Conservation (phyloP, 495 filamentous ascomycete species). For the Diplogelasinospora grovesii region DNA sequence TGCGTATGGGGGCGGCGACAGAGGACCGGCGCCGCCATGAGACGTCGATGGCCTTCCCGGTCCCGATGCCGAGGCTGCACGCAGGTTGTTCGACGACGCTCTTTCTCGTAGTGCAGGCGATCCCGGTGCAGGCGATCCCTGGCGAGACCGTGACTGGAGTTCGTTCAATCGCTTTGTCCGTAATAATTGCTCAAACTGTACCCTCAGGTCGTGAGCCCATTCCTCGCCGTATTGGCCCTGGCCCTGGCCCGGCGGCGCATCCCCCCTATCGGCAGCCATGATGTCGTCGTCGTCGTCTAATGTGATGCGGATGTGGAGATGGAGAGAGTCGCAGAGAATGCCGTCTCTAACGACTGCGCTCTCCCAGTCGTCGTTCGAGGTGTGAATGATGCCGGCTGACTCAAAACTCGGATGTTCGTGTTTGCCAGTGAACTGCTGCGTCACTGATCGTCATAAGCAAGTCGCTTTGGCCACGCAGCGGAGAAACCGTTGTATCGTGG, state of each 20-base stretch:
- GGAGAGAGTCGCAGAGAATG: conserved; percentile 4
- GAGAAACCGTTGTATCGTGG: not conserved
- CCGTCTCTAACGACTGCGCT: conserved; percentile 5
- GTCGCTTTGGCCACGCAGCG: conserved; percentile 5
- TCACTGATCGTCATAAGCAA: conserved; percentile 6
- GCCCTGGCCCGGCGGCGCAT: conserved; percentile 17
- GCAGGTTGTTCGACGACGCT: conserved; percentile 36
- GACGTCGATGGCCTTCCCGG: conserved; percentile 38
- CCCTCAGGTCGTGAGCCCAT: conserved; percentile 45
- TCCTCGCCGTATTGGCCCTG: conserved; percentile 41
- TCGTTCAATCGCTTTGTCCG: conserved; percentile 72
- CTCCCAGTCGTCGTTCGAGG: conserved; percentile 1
- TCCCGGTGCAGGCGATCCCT: conserved; percentile 48
- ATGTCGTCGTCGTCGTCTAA: conserved; percentile 10
- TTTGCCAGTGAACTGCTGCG: not conserved
- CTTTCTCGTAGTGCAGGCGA: conserved; percentile 48
- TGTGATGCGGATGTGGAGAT: conserved; percentile 1
- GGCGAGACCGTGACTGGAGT: conserved; percentile 49
- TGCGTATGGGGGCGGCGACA: conserved; percentile 55
- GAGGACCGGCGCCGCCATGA: conserved; percentile 14
- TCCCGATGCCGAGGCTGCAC: conserved; percentile 30
- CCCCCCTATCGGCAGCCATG: conserved; percentile 16
- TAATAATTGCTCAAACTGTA: conserved; percentile 71
- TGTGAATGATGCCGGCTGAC: not conserved
- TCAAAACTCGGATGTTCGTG: not conserved